Conservation (phyloP, 2,329 filamentous ascomycete genomes). For the Aspergillus sp. region DNA sequence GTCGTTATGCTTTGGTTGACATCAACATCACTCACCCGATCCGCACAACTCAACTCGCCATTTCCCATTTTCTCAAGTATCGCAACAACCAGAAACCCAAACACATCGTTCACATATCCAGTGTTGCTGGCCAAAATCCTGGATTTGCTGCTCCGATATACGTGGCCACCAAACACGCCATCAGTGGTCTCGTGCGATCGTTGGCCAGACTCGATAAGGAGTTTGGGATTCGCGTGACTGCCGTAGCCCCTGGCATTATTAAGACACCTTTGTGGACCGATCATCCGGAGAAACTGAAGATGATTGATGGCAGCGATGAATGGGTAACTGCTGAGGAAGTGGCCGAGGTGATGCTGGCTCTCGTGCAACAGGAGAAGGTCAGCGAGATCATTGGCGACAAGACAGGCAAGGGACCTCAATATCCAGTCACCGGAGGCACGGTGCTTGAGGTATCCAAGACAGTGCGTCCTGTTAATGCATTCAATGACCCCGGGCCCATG, state of each 20-base stretch:
- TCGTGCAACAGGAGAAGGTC: conserved; percentile 47
- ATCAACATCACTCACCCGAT: conserved; percentile 52
- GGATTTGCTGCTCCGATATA: conserved; percentile 42
- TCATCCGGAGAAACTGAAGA: conserved; percentile 55
- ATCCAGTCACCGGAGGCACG: conserved; percentile 43
- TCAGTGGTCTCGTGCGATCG: conserved; percentile 46
- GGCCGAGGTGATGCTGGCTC: conserved; percentile 53
- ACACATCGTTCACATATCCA: conserved; percentile 46
- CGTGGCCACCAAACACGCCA: conserved; percentile 45
- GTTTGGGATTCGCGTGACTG: conserved; percentile 54
- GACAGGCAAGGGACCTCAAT: conserved; percentile 23
- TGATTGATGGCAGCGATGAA: conserved; percentile 45
- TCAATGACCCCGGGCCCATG: conserved; percentile 52
- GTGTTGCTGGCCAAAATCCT: conserved; percentile 41
- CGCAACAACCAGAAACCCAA: conserved; percentile 29
- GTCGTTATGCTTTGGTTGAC: conserved; percentile 43
- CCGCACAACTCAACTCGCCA: conserved; percentile 47
- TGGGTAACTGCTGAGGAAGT: conserved; percentile 61
- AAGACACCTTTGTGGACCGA: conserved; percentile 60
- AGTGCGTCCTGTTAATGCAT: conserved; percentile 46
- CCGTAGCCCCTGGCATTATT: conserved; percentile 57
- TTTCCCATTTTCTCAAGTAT: conserved; percentile 42
- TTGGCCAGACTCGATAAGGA: conserved; percentile 45
- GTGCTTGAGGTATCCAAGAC: conserved; percentile 54
- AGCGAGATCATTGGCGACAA: conserved; percentile 30